Percentiles rank a stretch among this genome's conserved stretches.
phyloP scores from a whole-genome alignment of 2,329 filamentous ascomycete species.

The Drechslera avenae region DNA sequence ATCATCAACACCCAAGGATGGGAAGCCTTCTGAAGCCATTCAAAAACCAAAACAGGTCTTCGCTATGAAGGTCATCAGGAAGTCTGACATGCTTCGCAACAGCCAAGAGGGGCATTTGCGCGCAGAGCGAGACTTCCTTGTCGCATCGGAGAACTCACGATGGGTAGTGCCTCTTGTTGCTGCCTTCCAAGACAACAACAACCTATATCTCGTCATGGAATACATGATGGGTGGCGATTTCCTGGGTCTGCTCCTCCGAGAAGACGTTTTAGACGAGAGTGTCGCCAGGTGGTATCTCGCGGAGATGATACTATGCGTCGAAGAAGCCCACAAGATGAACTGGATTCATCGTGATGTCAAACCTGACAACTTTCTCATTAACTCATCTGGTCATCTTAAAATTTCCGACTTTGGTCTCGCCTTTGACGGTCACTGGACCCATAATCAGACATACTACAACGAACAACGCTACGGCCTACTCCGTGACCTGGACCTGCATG shows the following conservation, averaged over 20 bases:
- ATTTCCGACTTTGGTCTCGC: slow-evolving; percentile 96
- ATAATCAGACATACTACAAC: slow-evolving; percentile 85
- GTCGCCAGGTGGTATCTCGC: slow-evolving; percentile 86
- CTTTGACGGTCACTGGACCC: slow-evolving; percentile 93
- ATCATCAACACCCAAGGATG: slow-evolving; percentile 5
- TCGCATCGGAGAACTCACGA: slow-evolving; percentile 81
- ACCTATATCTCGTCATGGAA: slow-evolving; percentile 94
- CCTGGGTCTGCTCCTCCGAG: slow-evolving; percentile 80
- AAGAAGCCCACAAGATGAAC: slow-evolving; percentile 83
- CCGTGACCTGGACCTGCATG: slow-evolving; percentile 72
- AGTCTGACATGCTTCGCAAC: slow-evolving; percentile 88
- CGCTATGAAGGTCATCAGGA: slow-evolving; percentile 97
- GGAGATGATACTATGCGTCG: slow-evolving; percentile 94
- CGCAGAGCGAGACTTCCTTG: slow-evolving; percentile 89
- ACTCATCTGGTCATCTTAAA: slow-evolving; percentile 84
- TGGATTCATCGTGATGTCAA: slow-evolving; percentile 98
- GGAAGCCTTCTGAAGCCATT: not conserved
- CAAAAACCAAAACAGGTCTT: slow-evolving; percentile 64
- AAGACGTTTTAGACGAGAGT: slow-evolving; percentile 79
- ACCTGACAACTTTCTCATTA: slow-evolving; percentile 95
- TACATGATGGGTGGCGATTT: slow-evolving; percentile 98
- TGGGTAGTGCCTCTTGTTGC: slow-evolving; percentile 90
- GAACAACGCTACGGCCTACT: slow-evolving; percentile 80
- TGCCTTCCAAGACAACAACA: slow-evolving; percentile 84
- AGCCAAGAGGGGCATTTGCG: slow-evolving; percentile 91